phyloP scores from a whole-genome alignment of 495 filamentous ascomycete genomes.

The Lepraria neglecta region DNA sequence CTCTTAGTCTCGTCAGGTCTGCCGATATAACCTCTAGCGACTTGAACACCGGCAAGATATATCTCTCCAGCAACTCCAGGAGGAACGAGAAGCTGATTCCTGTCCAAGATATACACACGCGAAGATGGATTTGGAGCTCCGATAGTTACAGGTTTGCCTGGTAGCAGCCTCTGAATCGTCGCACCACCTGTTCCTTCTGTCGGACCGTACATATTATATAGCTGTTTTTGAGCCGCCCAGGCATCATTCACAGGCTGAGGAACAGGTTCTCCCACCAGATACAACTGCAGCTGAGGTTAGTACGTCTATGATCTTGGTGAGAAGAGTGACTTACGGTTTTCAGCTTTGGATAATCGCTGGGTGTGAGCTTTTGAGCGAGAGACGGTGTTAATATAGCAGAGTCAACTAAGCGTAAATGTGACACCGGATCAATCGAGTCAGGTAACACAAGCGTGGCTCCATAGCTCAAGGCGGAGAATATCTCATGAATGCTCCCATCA shows the following conservation, averaged over 20 bases:
- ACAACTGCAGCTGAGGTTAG: neutral
- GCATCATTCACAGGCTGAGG: conserved; percentile 16
- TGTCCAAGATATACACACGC: neutral
- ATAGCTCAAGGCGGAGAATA: conserved; percentile 37
- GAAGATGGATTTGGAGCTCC: neutral
- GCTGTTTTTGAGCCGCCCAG: conserved; percentile 26
- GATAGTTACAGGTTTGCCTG: neutral
- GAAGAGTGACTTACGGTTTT: neutral
- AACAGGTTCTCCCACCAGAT: neutral
- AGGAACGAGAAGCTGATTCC: neutral
- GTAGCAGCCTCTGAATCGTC: conserved; percentile 18
- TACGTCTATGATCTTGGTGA: neutral
- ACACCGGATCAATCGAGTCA: conserved; percentile 6
- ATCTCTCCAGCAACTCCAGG: conserved; percentile 35
- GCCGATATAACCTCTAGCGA: conserved; percentile 34
- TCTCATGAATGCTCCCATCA: conserved; percentile 38
- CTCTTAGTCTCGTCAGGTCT: conserved; percentile 18
- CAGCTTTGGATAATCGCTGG: neutral
- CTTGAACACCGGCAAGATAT: conserved; percentile 35
- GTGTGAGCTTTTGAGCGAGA: neutral
- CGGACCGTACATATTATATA: conserved; percentile 39
- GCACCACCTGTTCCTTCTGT: conserved; percentile 34
- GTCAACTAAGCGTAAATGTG: neutral
- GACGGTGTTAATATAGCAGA: conserved; percentile 2
- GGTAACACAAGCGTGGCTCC: conserved; percentile 35